phyloP scores from a whole-genome alignment of 768 basidiomycete genomes.

The Coprinellus micaceus region DNA sequence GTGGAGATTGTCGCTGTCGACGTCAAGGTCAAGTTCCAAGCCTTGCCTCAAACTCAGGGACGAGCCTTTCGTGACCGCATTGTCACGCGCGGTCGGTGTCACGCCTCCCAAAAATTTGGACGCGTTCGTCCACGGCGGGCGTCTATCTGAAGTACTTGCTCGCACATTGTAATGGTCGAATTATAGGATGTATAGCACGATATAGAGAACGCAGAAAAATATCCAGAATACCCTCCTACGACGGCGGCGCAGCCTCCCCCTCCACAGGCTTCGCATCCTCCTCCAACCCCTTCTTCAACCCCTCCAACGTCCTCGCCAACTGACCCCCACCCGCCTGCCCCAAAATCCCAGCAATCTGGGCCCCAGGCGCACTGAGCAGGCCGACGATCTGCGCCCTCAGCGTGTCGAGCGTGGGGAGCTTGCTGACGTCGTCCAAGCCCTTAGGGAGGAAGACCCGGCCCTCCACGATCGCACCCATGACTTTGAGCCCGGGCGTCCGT shows the following conservation, averaged over 20 bases:
- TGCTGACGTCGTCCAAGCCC: conserved; percentile 59
- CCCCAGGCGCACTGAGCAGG: conserved; percentile 68
- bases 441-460: conserved; percentile 61
- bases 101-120: conserved; percentile 1
- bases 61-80: background rate
- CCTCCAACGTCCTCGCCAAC: conserved; percentile 70
- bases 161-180: too few species aligned
- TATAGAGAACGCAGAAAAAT: background rate
- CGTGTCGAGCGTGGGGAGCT: conserved; percentile 74
- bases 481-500: conserved; percentile 59
- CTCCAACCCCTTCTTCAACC: conserved; percentile 66
- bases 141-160: too few species aligned
- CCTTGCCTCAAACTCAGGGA: background rate
- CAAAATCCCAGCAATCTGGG: conserved; percentile 58
- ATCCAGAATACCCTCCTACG: background rate
- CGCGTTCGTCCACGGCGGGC: conserved; percentile 1
- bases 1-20: background rate
- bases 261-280: conserved; percentile 25
- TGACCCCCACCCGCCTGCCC: conserved; percentile 62
- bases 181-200: conserved; percentile 2
- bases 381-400: conserved; percentile 84
- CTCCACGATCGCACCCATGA: conserved; percentile 81
- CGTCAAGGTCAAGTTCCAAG: background rate
- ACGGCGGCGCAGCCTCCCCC: conserved; percentile 5
- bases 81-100: conserved; percentile 1